phyloP scores from a whole-genome alignment of 2,329 filamentous ascomycete species.

The Penicillium brevicompactum region DNA sequence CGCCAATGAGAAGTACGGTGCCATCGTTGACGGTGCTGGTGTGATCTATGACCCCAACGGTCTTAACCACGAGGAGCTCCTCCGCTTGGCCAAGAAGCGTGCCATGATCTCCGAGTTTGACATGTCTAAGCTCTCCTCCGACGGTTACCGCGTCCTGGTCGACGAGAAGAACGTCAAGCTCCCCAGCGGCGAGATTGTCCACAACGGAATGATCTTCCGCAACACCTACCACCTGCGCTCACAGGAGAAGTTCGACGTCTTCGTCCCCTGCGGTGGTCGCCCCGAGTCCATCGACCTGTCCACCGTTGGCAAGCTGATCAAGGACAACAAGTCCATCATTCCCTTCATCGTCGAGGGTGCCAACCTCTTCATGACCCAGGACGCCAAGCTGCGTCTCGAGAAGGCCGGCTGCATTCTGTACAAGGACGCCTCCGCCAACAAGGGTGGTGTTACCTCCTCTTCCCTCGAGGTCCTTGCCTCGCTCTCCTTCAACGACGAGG shows the following conservation, averaged over 20 bases:
- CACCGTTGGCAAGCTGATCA: constrained; percentile 83
- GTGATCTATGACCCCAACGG: constrained; percentile 93
- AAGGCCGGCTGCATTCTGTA: constrained; percentile 92
- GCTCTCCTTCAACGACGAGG: constrained; percentile 86
- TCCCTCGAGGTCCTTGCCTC: constrained; percentile 95
- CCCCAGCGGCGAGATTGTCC: constrained; percentile 80
- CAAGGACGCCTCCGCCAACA: constrained; percentile 98
- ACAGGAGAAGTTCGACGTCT: constrained; percentile 75
- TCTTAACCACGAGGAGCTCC: constrained; percentile 78
- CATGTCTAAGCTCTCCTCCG: constrained; percentile 76
- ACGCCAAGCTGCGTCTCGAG: constrained; percentile 93
- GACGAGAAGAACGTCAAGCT: constrained; percentile 89
- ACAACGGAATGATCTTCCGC: constrained; percentile 92
- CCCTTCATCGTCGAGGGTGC: constrained; percentile 97
- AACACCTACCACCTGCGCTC: constrained; percentile 94
- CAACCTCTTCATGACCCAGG: constrained; percentile 98
- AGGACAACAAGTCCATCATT: constrained; percentile 81
- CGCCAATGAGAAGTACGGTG: constrained; percentile 91
- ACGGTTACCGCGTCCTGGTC: constrained; percentile 88
- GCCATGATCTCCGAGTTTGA: constrained; percentile 91
- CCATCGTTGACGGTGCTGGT: constrained; percentile 94
- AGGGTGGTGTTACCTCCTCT: constrained; percentile 96
- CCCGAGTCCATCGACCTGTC: constrained; percentile 95
- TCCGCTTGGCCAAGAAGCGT: constrained; percentile 80
- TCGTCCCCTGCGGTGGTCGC: constrained; percentile 94